Conservation (phyloP, 139 green algal genomes). For the Pleodorina starrii region DNA sequence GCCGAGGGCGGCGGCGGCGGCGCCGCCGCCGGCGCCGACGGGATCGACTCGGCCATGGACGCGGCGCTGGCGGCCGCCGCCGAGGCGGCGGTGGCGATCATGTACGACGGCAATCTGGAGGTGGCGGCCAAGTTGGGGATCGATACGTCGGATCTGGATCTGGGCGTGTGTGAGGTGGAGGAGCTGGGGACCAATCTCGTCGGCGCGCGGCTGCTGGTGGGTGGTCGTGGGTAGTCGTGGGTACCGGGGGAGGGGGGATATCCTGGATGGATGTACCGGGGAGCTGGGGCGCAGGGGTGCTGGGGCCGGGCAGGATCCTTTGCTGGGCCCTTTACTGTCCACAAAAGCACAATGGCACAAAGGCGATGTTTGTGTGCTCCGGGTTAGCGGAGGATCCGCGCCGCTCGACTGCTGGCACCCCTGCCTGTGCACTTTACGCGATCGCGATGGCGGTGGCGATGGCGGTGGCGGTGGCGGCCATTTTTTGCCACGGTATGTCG, state of each 20-base stretch:
- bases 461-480: background rate
- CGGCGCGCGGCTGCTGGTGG: conserved; percentile 22
- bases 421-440: too few relatives aligned
- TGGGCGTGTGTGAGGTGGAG: conserved; percentile 5
- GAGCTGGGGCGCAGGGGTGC: too few relatives aligned
- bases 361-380: too few relatives aligned
- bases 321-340: too few relatives aligned
- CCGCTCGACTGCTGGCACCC: too few relatives aligned
- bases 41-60: conserved; percentile 7
- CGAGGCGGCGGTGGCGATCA: conserved; percentile 4
- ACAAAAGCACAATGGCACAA: too few relatives aligned
- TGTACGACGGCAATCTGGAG: conserved; percentile 29
- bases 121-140: conserved; percentile 15
- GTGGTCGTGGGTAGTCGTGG: too few relatives aligned
- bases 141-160: background rate
- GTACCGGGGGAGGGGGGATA: too few relatives aligned
- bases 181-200: conserved; percentile 36
- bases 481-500: background rate
- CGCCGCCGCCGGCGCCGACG: background rate
- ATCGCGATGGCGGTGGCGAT: background rate
- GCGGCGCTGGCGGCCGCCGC: background rate
- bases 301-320: too few relatives aligned
- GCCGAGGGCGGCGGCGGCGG: background rate
- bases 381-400: too few relatives aligned
- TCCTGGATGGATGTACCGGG: too few relatives aligned